These are phyloP conservation scores for Hura crepitans DNA, from an alignment of 441 rosid species.

Conservation along the genomic window DNA sequence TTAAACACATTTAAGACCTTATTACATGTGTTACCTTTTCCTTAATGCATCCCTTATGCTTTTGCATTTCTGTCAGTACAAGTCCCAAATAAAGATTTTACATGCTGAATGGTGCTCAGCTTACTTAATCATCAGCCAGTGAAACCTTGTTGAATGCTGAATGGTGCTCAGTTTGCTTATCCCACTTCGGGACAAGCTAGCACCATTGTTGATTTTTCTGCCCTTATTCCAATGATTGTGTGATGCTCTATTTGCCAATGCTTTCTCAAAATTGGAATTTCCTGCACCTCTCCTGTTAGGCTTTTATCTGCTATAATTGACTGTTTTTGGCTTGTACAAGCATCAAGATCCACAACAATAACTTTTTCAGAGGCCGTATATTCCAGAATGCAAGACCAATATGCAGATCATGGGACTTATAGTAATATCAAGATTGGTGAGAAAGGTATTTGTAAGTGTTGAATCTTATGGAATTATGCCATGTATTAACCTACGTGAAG, in stretches of 20 bases:
- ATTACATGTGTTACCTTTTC: background rate
- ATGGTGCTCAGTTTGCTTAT: constrained; percentile 28
- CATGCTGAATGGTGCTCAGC: constrained; percentile 10
- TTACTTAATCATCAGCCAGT: constrained; percentile 33
- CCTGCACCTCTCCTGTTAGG: constrained; percentile 19
- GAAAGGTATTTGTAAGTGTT: constrained; percentile 2
- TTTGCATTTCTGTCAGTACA: background rate
- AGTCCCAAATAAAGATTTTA: background rate
- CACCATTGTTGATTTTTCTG: constrained; percentile 22
- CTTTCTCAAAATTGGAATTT: constrained; percentile 34
- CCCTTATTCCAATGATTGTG: constrained; percentile 28
- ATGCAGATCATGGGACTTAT: background rate
- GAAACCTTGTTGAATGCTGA: constrained; percentile 40
- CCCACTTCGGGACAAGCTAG: constrained; percentile 38
- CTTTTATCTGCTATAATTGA: constrained; percentile 19
- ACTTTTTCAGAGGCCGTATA: constrained; percentile 36
- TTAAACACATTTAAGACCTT: background rate
- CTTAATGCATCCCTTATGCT: background rate
- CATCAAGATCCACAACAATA: constrained; percentile 23
- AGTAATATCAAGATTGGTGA: constrained; percentile 16
- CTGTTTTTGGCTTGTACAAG: constrained; percentile 23
- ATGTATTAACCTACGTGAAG: no score
- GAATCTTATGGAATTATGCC: constrained; percentile 7
- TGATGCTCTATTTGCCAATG: constrained; percentile 42
- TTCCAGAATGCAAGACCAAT: background rate